Conservation (phyloP, 176 grass and related monocot species). For the Avena insularis region DNA sequence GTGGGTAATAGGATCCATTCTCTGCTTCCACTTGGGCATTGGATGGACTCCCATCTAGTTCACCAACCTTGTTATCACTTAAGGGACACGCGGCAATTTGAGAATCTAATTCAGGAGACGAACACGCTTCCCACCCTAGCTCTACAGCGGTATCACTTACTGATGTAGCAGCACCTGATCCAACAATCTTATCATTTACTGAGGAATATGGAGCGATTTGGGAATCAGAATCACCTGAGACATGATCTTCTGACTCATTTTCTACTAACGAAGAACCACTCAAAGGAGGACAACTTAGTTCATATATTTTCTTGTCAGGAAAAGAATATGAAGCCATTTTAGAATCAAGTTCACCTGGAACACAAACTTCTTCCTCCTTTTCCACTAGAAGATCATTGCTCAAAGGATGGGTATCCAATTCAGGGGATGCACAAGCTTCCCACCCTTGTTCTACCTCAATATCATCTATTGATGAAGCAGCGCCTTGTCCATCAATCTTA, state of each 20-base stretch:
- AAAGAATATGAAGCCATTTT: slow-evolving; percentile 30
- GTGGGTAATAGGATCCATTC: slow-evolving; percentile 11
- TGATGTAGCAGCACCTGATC: slow-evolving; percentile 16
- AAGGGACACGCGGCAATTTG: slow-evolving; percentile 25
- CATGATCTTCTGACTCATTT: slow-evolving; percentile 34
- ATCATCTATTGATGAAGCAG: no score
- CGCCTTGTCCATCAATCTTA: not conserved
- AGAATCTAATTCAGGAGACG: slow-evolving; percentile 37
- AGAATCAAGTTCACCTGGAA: slow-evolving; percentile 39
- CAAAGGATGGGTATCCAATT: slow-evolving; percentile 28
- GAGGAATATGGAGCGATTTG: slow-evolving; percentile 36
- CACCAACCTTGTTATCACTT: slow-evolving; percentile 36
- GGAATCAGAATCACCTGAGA: slow-evolving; percentile 30
- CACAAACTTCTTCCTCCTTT: slow-evolving; percentile 40
- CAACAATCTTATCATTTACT: slow-evolving; percentile 19
- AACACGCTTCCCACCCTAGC: slow-evolving; percentile 37
- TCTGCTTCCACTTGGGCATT: slow-evolving; percentile 12
- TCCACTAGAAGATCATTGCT: slow-evolving; percentile 19
- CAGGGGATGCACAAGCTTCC: not conserved
- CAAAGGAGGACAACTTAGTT: slow-evolving; percentile 28
- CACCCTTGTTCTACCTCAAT: no score
- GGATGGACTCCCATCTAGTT: slow-evolving; percentile 14
- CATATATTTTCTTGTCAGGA: slow-evolving; percentile 28
- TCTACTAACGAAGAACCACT: slow-evolving; percentile 32
- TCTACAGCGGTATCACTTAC: slow-evolving; percentile 5